Percentiles rank a stretch among this genome's conserved stretches.
Conservation (phyloP, 805 yeast species). For the Sugiyamaella boreocaroliniensis region DNA sequence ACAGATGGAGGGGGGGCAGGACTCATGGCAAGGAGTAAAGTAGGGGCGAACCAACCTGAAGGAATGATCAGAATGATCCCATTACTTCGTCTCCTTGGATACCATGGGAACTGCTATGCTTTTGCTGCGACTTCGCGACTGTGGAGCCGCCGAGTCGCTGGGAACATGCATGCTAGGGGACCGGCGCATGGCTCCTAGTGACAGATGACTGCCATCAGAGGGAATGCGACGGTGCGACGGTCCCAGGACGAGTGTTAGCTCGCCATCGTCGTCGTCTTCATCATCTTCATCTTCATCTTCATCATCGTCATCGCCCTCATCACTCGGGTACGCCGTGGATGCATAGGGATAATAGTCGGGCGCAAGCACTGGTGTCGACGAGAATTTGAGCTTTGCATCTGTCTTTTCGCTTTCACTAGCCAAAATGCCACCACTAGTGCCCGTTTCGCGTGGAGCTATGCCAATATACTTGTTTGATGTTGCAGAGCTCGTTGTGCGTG, state of each 20-base stretch:
- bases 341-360: neutral
- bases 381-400: neutral
- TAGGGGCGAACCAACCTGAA: neutral
- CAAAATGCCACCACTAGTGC: neutral
- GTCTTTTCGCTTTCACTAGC: neutral
- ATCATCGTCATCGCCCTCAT: slow-evolving; percentile 11
- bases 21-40: neutral
- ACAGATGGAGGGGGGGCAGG: neutral
- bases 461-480: no score
- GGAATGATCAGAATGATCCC: neutral
- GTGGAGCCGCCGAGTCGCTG: neutral
- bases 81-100: neutral
- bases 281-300: slow-evolving; percentile 17
- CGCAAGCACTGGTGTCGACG: neutral
- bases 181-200: neutral
- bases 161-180: neutral
- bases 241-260: slow-evolving; percentile 21
- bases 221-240: slow-evolving; percentile 9
- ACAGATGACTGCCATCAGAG: slow-evolving; percentile 1
- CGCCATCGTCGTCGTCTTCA: slow-evolving; percentile 20
- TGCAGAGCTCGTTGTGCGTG: no score
- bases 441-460: no score
- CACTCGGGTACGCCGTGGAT: neutral
- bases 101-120: slow-evolving; percentile 1
- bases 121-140: slow-evolving; percentile 2